Percentiles rank a stretch among this genome's conserved stretches.
phyloP scores from a whole-genome alignment of 805 yeast species.

The Metschnikowia kofuensis region DNA sequence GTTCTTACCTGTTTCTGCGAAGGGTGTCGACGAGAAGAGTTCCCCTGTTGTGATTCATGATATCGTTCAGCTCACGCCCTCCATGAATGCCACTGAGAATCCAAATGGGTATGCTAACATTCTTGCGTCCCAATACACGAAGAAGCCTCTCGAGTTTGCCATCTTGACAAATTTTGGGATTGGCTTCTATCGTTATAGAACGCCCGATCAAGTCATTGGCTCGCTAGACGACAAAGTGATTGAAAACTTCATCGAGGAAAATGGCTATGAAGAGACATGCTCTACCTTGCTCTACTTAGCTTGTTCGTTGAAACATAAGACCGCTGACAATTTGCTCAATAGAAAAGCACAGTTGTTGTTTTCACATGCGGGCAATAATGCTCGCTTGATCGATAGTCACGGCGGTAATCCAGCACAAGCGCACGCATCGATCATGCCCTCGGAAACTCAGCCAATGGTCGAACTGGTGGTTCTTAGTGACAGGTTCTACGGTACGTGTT shows the following conservation, averaged over 20 bases:
- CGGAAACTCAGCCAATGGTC: conserved; percentile 40
- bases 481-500: conserved; percentile 82
- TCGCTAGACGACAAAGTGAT: conserved; percentile 64
- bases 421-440: conserved; percentile 18
- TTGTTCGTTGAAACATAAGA: conserved; percentile 58
- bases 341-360: conserved; percentile 50
- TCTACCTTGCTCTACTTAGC: conserved; percentile 83
- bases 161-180: conserved; percentile 79
- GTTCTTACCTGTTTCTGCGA: conserved; percentile 41
- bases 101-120: conserved; percentile 85
- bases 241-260: conserved; percentile 66
- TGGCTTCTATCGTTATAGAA: conserved; percentile 69
- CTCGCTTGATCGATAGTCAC: conserved; percentile 33
- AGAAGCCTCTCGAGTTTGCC: conserved; percentile 68
- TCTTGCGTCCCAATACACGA: conserved; percentile 80
- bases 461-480: conserved; percentile 88
- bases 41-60: conserved; percentile 53
- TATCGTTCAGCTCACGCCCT: conserved; percentile 65
- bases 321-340: conserved; percentile 47
- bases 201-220: conserved; percentile 77
- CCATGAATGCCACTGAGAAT: conserved; percentile 66
- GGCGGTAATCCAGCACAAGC: conserved; percentile 11
- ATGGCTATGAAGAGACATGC: conserved; percentile 88
- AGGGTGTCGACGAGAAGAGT: conserved; percentile 17
- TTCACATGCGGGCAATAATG: conserved; percentile 52